Evolutionary conservation across 23 red algal genomes (phyloP), one percentile per base, ranked within the genome.

Genomic region (Agarophyton chilense): DNA sequence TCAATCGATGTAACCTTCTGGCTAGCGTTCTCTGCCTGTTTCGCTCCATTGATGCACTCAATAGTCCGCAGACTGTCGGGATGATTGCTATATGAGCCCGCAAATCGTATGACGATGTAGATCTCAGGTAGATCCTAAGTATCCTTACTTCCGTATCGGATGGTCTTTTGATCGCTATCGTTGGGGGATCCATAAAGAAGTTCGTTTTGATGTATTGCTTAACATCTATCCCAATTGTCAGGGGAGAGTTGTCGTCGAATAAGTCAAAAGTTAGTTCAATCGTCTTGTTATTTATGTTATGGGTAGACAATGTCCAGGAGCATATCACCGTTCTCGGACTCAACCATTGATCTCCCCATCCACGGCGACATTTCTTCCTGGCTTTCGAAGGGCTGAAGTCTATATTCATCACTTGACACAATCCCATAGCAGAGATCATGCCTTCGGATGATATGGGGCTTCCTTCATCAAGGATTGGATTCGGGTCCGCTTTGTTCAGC

Each of bases 211-310:
- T n/a, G n/a, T n/a, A n/a, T n/a, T 43, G 52, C 33, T 49, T 5
- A 5, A 84, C 29, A 67, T 84, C 79, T 12, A 84, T 8, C 13
- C 79, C 52, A 18, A 65, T 84, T 19, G 7, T 84, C 13, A 84
- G 22, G 4, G 79, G 79, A 6, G 55, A 64, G 33, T 84, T 54
- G 56, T 84, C 79, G 31, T 46, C 9, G 5, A 68, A 26, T 12
- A 84, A 54, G 28, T 68, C 79, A 35, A 84, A n/a, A n/a, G n/a
- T n/a, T n/a, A n/a, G n/a, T n/a, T n/a, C n/a, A 84, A 86, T 36
- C n/a, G n/a, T n/a, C n/a, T n/a, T n/a, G n/a, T n/a, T n/a, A n/a
- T n/a, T n/a, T n/a, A n/a, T n/a, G n/a, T n/a, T n/a, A n/a, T n/a
- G n/a, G n/a, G n/a, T n/a, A 13, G 80, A 42, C 31, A 71, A 42